Conservation (phyloP, 129 eudicot species). For the Centella asiatica region DNA sequence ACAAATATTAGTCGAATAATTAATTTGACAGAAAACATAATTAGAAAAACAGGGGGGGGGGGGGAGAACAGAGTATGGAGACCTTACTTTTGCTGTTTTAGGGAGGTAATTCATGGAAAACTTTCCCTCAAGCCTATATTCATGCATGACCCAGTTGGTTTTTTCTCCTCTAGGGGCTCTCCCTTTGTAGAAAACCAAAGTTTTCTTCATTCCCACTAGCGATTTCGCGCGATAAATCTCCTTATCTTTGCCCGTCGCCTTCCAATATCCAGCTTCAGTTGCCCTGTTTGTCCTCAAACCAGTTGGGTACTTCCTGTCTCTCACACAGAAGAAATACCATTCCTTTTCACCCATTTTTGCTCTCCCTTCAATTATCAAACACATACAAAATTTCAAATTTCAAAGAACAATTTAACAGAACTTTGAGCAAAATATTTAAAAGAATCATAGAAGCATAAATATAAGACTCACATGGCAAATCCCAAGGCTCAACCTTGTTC, state of each 20-base stretch:
- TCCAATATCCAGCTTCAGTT: constrained; percentile 73
- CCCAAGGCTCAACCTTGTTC: constrained; percentile 96
- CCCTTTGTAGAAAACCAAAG: constrained; percentile 64
- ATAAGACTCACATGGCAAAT: constrained; percentile 59
- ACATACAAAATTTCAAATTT: background rate
- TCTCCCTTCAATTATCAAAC: constrained; percentile 35
- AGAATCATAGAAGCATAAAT: background rate
- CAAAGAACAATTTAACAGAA: no score
- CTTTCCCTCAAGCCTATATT: constrained; percentile 55
- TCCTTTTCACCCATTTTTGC: constrained; percentile 92
- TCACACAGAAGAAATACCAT: constrained; percentile 80
- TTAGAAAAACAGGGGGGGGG: background rate
- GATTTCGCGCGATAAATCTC: constrained; percentile 43
- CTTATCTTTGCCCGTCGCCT: constrained; percentile 79
- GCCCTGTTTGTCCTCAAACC: constrained; percentile 72
- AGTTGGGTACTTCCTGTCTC: constrained; percentile 80
- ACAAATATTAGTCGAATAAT: no score
- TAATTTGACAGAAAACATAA: background rate
- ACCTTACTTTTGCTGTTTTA: constrained; percentile 36
- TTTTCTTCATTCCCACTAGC: constrained; percentile 72
- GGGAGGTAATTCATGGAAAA: constrained; percentile 26
- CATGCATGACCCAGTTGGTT: constrained; percentile 86
- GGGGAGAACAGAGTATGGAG: constrained; percentile 5
- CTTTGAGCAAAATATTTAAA: no score
- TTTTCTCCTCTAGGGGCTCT: constrained; percentile 80